A percentile compares a stretch with the other conserved stretches of the same genome.
Conservation (phyloP, 306 rosid species). For the Rosa rugosa region DNA sequence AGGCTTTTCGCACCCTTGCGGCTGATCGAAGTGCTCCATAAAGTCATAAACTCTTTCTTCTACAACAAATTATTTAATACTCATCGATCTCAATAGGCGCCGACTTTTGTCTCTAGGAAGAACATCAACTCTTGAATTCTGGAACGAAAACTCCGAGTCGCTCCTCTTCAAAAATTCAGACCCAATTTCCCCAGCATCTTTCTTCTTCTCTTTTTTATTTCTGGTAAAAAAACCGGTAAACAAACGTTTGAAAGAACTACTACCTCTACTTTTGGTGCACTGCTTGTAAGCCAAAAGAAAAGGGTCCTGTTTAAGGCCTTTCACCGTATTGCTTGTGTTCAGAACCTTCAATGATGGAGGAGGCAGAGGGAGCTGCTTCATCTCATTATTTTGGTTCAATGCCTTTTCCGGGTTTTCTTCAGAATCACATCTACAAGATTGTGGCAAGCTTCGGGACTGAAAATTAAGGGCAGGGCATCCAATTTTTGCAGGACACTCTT, state of each 20-base stretch:
- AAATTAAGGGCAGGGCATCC: background rate
- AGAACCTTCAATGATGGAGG: background rate
- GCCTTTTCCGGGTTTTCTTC: background rate
- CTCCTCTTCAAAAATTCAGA: background rate
- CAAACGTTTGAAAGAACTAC: background rate
- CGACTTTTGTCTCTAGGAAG: background rate
- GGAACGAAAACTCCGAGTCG: background rate
- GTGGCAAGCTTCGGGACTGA: background rate
- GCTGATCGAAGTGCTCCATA: background rate
- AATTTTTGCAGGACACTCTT: background rate
- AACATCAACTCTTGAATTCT: background rate
- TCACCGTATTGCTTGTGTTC: background rate
- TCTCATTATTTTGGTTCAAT: background rate
- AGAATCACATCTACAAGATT: background rate
- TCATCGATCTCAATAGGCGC: background rate
- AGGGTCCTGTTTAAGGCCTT: background rate
- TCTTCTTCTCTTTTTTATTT: background rate
- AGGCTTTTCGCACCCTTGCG: too few species aligned
- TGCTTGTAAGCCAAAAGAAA: background rate
- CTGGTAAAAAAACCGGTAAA: background rate
- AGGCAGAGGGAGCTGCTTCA: conserved; percentile 1
- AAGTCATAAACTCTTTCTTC: background rate
- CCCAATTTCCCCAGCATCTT: background rate
- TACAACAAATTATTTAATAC: background rate
- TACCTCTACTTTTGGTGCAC: background rate